A percentile compares a stretch with the other conserved stretches of the same genome.
Evolutionary conservation across 2,329 filamentous ascomycete species (phyloP).

Genomic region (Blastomyces percursus): DNA sequence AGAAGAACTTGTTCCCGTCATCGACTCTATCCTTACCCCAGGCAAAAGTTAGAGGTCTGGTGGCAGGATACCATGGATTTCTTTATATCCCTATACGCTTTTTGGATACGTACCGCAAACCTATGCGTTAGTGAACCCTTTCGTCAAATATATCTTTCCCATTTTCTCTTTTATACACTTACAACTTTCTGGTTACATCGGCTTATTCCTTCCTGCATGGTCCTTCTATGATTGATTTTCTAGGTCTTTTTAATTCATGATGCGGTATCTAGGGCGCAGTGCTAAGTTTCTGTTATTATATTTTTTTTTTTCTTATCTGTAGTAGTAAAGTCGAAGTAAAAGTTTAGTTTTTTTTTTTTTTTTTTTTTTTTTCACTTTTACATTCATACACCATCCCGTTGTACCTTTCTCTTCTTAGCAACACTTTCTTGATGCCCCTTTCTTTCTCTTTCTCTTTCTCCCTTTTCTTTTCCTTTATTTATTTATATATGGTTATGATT

Average conservation of each 20-base stretch:
- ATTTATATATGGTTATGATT: too few species aligned
- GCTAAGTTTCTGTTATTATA: too few species aligned
- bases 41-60: background rate
- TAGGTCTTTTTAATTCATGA: background rate
- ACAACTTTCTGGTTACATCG: background rate
- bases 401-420: background rate
- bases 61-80: background rate
- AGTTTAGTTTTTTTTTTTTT: too few species aligned
- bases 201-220: background rate
- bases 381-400: too few species aligned
- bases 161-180: background rate
- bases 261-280: too few species aligned
- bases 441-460: background rate
- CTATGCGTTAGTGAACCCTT: background rate
- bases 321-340: too few species aligned
- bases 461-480: too few species aligned
- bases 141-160: background rate
- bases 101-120: background rate
- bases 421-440: background rate
- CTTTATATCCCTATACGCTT: background rate
- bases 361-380: background rate
- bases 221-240: background rate
- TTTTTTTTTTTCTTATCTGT: background rate
- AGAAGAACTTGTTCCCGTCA: slow-evolving; percentile 25
- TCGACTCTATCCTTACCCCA: slow-evolving; percentile 7